Evolutionary conservation across 495 filamentous ascomycete genomes (phyloP).

Genomic region (Annulohypoxylon bovei): DNA sequence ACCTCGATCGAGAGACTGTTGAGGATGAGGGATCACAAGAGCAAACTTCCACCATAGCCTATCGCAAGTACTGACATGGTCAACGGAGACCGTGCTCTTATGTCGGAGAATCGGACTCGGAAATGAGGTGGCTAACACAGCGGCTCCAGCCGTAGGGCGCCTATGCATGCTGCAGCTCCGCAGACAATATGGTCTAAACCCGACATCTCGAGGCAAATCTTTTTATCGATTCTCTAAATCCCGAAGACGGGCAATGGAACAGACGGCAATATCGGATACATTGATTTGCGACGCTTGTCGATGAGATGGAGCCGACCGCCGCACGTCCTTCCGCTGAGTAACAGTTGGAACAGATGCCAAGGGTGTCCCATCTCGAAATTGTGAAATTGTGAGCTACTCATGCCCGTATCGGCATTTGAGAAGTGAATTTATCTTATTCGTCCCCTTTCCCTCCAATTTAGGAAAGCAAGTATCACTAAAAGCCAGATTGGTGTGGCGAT

Average conservation of each 20-base stretch:
- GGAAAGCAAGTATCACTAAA: conserved; percentile 3
- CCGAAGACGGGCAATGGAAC: neutral
- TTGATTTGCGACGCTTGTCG: conserved; percentile 6
- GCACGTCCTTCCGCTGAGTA: conserved; percentile 9
- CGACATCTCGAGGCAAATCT: conserved; percentile 18
- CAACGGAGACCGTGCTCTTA: neutral
- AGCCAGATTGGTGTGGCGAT: conserved; percentile 28
- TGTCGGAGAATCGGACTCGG: conserved; percentile 16
- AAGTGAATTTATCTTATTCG: conserved; percentile 3
- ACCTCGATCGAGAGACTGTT: conserved; percentile 3
- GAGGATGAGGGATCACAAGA: conserved; percentile 4
- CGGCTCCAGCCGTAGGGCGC: conserved; percentile 22
- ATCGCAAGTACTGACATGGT: neutral
- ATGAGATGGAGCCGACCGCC: conserved; percentile 19
- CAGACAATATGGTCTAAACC: conserved; percentile 16
- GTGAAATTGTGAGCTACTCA: conserved; percentile 13
- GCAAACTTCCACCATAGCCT: neutral
- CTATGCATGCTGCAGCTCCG: conserved; percentile 33
- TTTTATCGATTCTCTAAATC: conserved; percentile 1
- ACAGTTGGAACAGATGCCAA: conserved; percentile 31
- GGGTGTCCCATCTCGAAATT: conserved; percentile 21
- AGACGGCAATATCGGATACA: conserved; percentile 29
- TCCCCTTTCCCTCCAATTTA: neutral
- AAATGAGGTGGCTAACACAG: conserved; percentile 28
- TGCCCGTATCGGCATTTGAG: conserved; percentile 41